Evolutionary conservation across 306 rosid species (phyloP).

Genomic region (Prunus campanulata): DNA sequence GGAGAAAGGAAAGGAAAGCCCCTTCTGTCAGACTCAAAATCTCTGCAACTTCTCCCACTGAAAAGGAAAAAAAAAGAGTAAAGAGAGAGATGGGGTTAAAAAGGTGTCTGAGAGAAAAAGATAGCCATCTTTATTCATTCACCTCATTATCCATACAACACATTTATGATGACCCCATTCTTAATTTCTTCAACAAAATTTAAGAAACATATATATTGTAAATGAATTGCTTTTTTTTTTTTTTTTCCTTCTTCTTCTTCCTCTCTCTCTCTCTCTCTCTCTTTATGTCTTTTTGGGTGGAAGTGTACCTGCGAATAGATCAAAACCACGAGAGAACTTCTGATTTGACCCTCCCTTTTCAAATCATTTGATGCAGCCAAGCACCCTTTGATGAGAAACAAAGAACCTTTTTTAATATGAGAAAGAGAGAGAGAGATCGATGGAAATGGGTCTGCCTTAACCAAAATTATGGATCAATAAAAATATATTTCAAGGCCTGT

Average conservation of each 20-base stretch:
- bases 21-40: slow-evolving; percentile 69
- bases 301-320: slow-evolving; percentile 69
- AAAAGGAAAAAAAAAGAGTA: slow-evolving; percentile 35
- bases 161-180: background rate
- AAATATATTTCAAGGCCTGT: slow-evolving; percentile 38
- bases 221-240: no score
- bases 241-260: background rate
- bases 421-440: slow-evolving; percentile 22
- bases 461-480: slow-evolving; percentile 23
- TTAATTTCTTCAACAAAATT: background rate
- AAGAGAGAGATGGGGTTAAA: slow-evolving; percentile 47
- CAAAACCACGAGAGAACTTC: slow-evolving; percentile 41
- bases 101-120: slow-evolving; percentile 42
- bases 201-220: no score
- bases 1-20: slow-evolving; percentile 31
- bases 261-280: background rate
- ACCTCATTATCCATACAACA: slow-evolving; percentile 58
- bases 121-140: slow-evolving; percentile 64
- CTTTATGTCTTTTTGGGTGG: slow-evolving; percentile 23
- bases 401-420: slow-evolving; percentile 21
- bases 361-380: slow-evolving; percentile 53
- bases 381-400: slow-evolving; percentile 47
- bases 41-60: slow-evolving; percentile 63
- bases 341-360: slow-evolving; percentile 80
- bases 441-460: slow-evolving; percentile 26